Conservation (phyloP, 1,284 basidiomycete genomes). For the Trichosporon coremiiforme region DNA sequence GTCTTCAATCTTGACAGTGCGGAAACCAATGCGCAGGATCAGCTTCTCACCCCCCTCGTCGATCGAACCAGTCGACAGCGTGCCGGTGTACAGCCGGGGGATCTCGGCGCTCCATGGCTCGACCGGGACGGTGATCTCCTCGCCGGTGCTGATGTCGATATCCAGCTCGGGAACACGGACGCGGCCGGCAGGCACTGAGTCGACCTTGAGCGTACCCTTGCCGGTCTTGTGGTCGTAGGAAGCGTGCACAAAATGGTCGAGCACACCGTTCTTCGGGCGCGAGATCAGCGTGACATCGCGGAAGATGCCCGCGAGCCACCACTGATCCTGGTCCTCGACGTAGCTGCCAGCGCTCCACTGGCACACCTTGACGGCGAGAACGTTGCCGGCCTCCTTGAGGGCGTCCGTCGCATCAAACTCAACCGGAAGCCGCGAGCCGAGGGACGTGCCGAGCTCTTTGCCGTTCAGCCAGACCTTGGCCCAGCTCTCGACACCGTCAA, state of each 20-base stretch:
- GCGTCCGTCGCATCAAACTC: slow-evolving; percentile 34
- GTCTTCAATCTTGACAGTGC: slow-evolving; percentile 32
- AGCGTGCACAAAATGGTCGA: slow-evolving; percentile 37
- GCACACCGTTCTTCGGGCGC: slow-evolving; percentile 30
- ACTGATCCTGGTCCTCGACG: slow-evolving; percentile 42
- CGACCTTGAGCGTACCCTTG: slow-evolving; percentile 33
- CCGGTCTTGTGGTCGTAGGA: slow-evolving; percentile 32
- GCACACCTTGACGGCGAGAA: slow-evolving; percentile 30
- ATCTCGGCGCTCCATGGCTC: slow-evolving; percentile 37
- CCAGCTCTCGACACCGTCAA: slow-evolving; percentile 39
- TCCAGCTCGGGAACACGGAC: slow-evolving; percentile 34
- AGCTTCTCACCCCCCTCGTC: slow-evolving; percentile 28
- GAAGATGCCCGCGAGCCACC: slow-evolving; percentile 41
- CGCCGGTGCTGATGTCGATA: slow-evolving; percentile 32
- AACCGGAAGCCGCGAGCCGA: slow-evolving; percentile 30
- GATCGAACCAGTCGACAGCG: slow-evolving; percentile 14
- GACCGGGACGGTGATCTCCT: slow-evolving; percentile 24
- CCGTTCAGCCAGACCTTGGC: slow-evolving; percentile 38
- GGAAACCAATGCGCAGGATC: slow-evolving; percentile 34
- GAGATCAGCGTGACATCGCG: slow-evolving; percentile 35
- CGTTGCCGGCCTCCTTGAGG: slow-evolving; percentile 19
- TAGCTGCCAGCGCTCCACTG: slow-evolving; percentile 35
- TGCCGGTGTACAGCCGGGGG: slow-evolving; percentile 32
- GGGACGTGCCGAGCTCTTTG: slow-evolving; percentile 26
- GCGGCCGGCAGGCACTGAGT: slow-evolving; percentile 28